Evolutionary conservation across 495 filamentous ascomycete species (phyloP).

Genomic region (Podospora sp.): DNA sequence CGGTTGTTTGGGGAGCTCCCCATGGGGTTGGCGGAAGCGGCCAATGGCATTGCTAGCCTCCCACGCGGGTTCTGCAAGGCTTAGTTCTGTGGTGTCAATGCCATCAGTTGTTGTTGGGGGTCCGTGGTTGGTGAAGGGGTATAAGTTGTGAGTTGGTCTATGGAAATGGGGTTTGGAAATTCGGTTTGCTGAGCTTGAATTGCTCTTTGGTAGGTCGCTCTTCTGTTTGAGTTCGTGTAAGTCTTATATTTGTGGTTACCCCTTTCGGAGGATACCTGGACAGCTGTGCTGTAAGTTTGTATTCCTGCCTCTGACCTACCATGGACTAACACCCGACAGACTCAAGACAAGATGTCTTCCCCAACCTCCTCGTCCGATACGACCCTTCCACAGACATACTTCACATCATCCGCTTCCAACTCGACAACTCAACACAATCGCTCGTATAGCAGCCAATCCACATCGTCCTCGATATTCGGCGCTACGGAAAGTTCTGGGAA

Average conservation of each 20-base stretch:
- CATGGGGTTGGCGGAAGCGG: conserved; percentile 12
- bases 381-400: not conserved
- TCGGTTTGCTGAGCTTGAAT: not conserved
- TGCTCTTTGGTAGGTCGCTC: not conserved
- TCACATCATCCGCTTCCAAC: not conserved
- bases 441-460: conserved; percentile 12
- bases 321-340: not conserved
- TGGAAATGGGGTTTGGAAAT: not conserved
- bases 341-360: conserved; percentile 3
- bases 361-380: not conserved
- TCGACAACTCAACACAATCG: not conserved
- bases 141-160: not conserved
- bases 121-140: not conserved
- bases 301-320: not conserved
- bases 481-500: not conserved
- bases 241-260: not conserved
- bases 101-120: conserved; percentile 13
- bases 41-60: conserved; percentile 17
- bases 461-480: not conserved
- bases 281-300: not conserved
- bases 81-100: conserved; percentile 21
- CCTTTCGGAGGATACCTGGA: too few relatives aligned
- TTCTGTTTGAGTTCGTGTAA: not conserved
- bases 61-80: conserved; percentile 16
- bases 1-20: not conserved